phyloP scores from a whole-genome alignment of 495 filamentous ascomycete genomes.

The Stereocaulon alpinum region DNA sequence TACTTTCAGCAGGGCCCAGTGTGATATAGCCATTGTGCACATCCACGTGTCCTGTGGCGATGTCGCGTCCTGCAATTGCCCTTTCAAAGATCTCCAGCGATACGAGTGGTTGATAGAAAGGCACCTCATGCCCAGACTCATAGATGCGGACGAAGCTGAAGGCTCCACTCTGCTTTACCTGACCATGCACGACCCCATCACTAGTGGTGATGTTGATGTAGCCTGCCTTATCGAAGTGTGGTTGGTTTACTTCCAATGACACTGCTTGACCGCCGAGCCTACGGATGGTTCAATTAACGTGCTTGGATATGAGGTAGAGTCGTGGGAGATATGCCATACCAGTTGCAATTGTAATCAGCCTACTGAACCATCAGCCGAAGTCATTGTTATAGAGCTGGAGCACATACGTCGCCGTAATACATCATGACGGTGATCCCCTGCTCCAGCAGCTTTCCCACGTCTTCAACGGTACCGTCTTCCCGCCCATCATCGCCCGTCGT shows the following conservation, averaged over 20 bases:
- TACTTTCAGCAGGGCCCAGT: constrained; percentile 38
- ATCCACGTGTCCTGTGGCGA: constrained; percentile 42
- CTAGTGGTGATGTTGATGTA: constrained; percentile 41
- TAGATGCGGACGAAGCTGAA: constrained; percentile 52
- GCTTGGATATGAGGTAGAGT: neutral
- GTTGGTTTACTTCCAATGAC: constrained; percentile 30
- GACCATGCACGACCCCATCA: constrained; percentile 36
- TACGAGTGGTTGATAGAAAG: constrained; percentile 47
- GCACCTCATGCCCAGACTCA: constrained; percentile 51
- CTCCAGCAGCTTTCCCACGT: constrained; percentile 43
- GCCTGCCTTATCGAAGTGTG: constrained; percentile 38
- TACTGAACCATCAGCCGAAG: neutral
- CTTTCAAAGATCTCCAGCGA: constrained; percentile 47
- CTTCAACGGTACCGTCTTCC: constrained; percentile 38
- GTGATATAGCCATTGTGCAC: constrained; percentile 36
- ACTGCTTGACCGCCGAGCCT: constrained; percentile 22
- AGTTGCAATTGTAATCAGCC: constrained; percentile 47
- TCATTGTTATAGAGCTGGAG: constrained; percentile 2
- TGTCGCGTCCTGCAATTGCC: constrained; percentile 41
- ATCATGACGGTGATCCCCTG: constrained; percentile 56
- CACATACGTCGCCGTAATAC: constrained; percentile 46
- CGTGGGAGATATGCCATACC: constrained; percentile 13
- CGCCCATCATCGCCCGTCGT: constrained; percentile 38
- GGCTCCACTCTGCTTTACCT: constrained; percentile 47
- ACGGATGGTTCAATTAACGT: neutral